A percentile compares a stretch with the other conserved stretches of the same genome.
Evolutionary conservation across 352 stramenopile genomes (phyloP).

Genomic region (Phytophthora ramorum): DNA sequence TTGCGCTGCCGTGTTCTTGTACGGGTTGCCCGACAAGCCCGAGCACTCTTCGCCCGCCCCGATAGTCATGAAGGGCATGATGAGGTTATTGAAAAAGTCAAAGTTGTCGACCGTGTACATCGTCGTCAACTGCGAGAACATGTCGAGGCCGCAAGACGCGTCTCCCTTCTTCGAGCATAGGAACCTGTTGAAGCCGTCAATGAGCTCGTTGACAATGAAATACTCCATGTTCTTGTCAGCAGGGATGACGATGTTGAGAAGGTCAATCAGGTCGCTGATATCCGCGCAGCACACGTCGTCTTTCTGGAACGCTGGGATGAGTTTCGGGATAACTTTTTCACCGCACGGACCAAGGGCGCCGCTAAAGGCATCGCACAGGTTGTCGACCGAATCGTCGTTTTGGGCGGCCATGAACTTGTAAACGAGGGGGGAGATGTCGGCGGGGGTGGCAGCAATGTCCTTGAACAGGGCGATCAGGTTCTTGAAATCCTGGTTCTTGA

Average conservation of each 20-base stretch:
- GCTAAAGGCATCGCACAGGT: slow-evolving; percentile 53
- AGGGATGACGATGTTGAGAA: slow-evolving; percentile 58
- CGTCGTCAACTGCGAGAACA: slow-evolving; percentile 53
- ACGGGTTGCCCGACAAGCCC: slow-evolving; percentile 44
- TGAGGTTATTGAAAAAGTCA: slow-evolving; percentile 53
- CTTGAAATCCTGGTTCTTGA: slow-evolving; percentile 38
- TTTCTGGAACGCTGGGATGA: slow-evolving; percentile 41
- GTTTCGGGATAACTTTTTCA: slow-evolving; percentile 41
- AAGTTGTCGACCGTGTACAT: slow-evolving; percentile 52
- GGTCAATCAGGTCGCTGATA: slow-evolving; percentile 56
- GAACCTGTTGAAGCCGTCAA: slow-evolving; percentile 60
- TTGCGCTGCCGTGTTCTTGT: slow-evolving; percentile 46
- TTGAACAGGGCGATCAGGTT: slow-evolving; percentile 38
- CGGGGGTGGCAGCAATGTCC: slow-evolving; percentile 41
- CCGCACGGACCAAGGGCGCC: slow-evolving; percentile 48
- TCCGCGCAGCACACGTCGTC: slow-evolving; percentile 57
- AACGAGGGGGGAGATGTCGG: slow-evolving; percentile 44
- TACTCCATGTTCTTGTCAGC: slow-evolving; percentile 39
- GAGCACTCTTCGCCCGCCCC: slow-evolving; percentile 42
- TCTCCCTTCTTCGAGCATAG: slow-evolving; percentile 51
- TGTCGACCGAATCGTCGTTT: slow-evolving; percentile 39
- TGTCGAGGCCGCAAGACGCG: slow-evolving; percentile 46
- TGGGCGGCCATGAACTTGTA: slow-evolving; percentile 57
- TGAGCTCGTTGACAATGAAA: slow-evolving; percentile 61
- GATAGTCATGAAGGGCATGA: slow-evolving; percentile 58